A percentile compares a stretch with the other conserved stretches of the same genome.
These are phyloP conservation scores for Aspergillus cavernicola DNA, from an alignment of 495 filamentous ascomycete species.

Conservation along the genomic window DNA sequence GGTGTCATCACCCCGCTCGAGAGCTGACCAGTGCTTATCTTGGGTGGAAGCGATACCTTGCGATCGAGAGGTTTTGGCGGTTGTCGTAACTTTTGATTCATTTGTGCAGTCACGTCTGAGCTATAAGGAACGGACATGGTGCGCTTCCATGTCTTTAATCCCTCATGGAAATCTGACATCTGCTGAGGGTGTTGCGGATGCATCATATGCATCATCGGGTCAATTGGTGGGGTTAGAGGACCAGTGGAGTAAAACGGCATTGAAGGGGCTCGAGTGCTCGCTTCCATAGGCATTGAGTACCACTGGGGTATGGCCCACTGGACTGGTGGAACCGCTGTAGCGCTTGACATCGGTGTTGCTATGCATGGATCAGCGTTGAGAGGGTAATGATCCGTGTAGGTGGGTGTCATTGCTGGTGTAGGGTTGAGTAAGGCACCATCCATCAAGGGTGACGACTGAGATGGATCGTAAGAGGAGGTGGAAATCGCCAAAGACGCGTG, in stretches of 20 bases:
- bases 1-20: slow-evolving; percentile 21
- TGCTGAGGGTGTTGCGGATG: slow-evolving; percentile 20
- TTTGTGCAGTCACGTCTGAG: slow-evolving; percentile 22
- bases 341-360: slow-evolving; percentile 15
- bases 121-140: slow-evolving; percentile 31
- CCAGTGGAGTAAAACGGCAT: slow-evolving; percentile 26
- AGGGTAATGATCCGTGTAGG: slow-evolving; percentile 16
- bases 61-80: slow-evolving; percentile 25
- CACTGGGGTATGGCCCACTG: slow-evolving; percentile 30
- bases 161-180: slow-evolving; percentile 19
- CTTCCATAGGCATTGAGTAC: slow-evolving; percentile 35
- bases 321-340: slow-evolving; percentile 20
- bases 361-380: slow-evolving; percentile 16
- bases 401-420: slow-evolving; percentile 12
- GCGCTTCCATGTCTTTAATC: slow-evolving; percentile 33
- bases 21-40: slow-evolving; percentile 11
- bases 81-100: slow-evolving; percentile 22
- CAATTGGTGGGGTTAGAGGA: slow-evolving; percentile 26
- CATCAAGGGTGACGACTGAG: slow-evolving; percentile 28
- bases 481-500: slow-evolving; percentile 20
- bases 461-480: slow-evolving; percentile 28
- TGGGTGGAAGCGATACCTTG: slow-evolving; percentile 16
- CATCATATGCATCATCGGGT: slow-evolving; percentile 24
- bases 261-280: slow-evolving; percentile 23
- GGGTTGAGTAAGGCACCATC: slow-evolving; percentile 20